phyloP scores from a whole-genome alignment of 768 basidiomycete species.

The Rhizopogon salebrosus region DNA sequence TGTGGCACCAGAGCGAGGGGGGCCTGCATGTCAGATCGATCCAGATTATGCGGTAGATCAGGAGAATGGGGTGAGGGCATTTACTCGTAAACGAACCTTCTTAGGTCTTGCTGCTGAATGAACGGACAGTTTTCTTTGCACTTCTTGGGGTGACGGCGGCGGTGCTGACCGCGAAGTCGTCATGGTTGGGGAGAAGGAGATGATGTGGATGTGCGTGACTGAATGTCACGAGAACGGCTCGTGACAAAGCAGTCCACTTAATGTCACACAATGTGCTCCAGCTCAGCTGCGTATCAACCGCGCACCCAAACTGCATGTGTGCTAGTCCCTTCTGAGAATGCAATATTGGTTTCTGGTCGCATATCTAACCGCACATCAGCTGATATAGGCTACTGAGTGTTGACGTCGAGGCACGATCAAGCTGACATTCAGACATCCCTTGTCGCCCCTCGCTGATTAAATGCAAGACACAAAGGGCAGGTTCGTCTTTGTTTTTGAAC shows the following conservation, averaged over 20 bases:
- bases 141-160: conserved; percentile 82
- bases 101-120: conserved; percentile 54
- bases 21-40: conserved; percentile 21
- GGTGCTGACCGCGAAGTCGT: conserved; percentile 28
- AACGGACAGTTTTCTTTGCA: conserved; percentile 79
- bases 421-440: too few species aligned
- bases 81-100: conserved; percentile 32
- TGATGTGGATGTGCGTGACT: conserved; percentile 9
- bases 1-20: conserved; percentile 23
- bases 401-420: too few species aligned
- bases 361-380: too few species aligned
- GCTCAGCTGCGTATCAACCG: background rate
- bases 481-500: too few species aligned
- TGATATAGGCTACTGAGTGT: too few species aligned
- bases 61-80: background rate
- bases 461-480: too few species aligned
- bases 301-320: too few species aligned
- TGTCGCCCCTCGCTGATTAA: too few species aligned
- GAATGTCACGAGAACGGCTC: conserved; percentile 1
- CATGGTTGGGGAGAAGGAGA: conserved; percentile 10
- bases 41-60: conserved; percentile 5
- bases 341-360: too few species aligned
- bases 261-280: background rate
- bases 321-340: too few species aligned
- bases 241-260: too few species aligned